Conservation (phyloP, 2,329 filamentous ascomycete species). For the Epichloe sibirici region DNA sequence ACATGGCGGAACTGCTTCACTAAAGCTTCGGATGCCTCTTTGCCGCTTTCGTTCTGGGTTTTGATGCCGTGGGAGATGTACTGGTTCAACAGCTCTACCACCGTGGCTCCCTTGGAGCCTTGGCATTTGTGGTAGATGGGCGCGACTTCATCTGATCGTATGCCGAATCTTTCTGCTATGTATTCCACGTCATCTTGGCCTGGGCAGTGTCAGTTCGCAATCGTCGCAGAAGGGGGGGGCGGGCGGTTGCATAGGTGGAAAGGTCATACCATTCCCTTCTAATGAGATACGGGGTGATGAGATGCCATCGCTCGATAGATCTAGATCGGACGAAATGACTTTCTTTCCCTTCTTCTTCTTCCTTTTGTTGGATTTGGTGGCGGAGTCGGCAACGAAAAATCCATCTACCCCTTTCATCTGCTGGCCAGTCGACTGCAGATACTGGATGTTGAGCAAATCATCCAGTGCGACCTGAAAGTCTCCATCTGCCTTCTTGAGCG, state of each 20-base stretch:
- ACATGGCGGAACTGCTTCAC: conserved; percentile 28
- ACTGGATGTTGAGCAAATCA: conserved; percentile 66
- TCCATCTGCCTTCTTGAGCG: conserved; percentile 54
- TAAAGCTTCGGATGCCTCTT: conserved; percentile 21
- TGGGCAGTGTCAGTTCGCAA: conserved; percentile 4
- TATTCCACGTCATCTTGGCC: conserved; percentile 30
- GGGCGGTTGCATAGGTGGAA: background rate
- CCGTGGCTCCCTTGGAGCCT: conserved; percentile 27
- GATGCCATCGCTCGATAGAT: conserved; percentile 9
- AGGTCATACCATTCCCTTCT: background rate
- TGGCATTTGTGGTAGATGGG: conserved; percentile 27
- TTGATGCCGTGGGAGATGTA: conserved; percentile 27
- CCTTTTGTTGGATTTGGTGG: conserved; percentile 25
- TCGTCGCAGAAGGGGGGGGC: background rate
- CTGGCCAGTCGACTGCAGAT: conserved; percentile 55
- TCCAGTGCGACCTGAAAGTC: conserved; percentile 63
- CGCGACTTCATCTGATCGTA: conserved; percentile 28
- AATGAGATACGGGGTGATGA: conserved; percentile 8
- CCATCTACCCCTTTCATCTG: conserved; percentile 68
- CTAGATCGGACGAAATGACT: conserved; percentile 8
- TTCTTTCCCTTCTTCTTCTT: conserved; percentile 25
- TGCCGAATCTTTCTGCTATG: conserved; percentile 30
- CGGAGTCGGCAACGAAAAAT: conserved; percentile 48
- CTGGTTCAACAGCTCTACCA: conserved; percentile 30
- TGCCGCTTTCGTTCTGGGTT: conserved; percentile 17